Evolutionary conservation across 192 early-diverging fungal genomes (phyloP).

Genomic region (Coemansia sp.): DNA sequence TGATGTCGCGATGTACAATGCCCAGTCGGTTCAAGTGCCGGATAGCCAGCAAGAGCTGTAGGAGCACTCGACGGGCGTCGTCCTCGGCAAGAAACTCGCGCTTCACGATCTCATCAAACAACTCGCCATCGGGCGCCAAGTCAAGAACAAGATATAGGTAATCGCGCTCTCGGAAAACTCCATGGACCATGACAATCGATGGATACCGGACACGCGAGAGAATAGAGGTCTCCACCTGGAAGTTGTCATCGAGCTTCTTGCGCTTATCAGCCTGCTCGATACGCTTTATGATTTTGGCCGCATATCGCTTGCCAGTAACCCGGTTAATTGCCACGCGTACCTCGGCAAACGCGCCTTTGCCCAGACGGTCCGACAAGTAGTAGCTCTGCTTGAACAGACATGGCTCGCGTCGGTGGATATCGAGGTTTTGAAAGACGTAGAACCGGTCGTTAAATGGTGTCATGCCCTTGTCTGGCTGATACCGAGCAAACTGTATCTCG

Average conservation of each 20-base stretch:
- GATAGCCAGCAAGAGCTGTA: constrained; percentile 78
- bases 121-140: constrained; percentile 81
- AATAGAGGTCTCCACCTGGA: constrained; percentile 52
- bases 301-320: constrained; percentile 65
- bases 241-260: constrained; percentile 54
- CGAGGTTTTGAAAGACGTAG: constrained; percentile 50
- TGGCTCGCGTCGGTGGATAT: constrained; percentile 40
- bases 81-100: constrained; percentile 74
- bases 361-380: constrained; percentile 37
- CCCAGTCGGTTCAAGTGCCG: constrained; percentile 68
- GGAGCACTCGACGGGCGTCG: constrained; percentile 77
- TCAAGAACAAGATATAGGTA: constrained; percentile 57
- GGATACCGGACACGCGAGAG: constrained; percentile 55
- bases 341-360: constrained; percentile 67
- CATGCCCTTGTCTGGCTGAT: constrained; percentile 52
- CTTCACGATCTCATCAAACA: constrained; percentile 90
- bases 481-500: constrained; percentile 62
- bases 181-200: constrained; percentile 52
- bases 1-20: constrained; percentile 78
- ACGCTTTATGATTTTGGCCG: constrained; percentile 72
- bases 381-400: constrained; percentile 57
- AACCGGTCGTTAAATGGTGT: constrained; percentile 51
- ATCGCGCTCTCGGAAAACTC: constrained; percentile 54
- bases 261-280: constrained; percentile 40
- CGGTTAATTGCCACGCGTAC: constrained; percentile 68